phyloP scores from a whole-genome alignment of 768 basidiomycete species.

The Auriscalpium orientale region DNA sequence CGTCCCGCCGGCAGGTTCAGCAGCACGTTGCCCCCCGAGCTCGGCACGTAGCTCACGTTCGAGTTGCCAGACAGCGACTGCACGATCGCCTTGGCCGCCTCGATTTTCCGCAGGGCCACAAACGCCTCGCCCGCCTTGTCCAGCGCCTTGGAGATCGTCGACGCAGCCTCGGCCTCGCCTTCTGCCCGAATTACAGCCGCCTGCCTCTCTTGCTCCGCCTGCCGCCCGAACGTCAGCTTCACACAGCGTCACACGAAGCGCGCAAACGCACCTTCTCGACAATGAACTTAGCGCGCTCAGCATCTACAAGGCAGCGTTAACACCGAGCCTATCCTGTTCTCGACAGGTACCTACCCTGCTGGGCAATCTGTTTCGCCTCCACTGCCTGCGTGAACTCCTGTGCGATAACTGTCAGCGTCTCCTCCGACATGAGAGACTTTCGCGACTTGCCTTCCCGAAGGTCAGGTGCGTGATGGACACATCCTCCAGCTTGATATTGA shows the following conservation, averaged over 20 bases:
- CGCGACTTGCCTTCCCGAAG: constrained; percentile 64
- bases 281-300: constrained; percentile 97
- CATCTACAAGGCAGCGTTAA: constrained; percentile 45
- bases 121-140: constrained; percentile 95
- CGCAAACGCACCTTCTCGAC: constrained; percentile 78
- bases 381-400: constrained; percentile 97
- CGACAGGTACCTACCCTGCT: constrained; percentile 61
- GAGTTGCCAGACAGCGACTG: constrained; percentile 69
- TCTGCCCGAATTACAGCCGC: constrained; percentile 97
- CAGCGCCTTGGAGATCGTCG: constrained; percentile 84
- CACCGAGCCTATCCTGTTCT: background rate
- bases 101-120: constrained; percentile 90
- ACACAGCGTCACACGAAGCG: background rate
- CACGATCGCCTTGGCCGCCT: constrained; percentile 96
- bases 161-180: constrained; percentile 96
- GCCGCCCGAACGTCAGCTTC: constrained; percentile 5
- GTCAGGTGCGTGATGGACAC: constrained; percentile 93
- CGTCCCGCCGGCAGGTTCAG: constrained; percentile 69
- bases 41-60: constrained; percentile 88
- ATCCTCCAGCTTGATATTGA: constrained; percentile 92
- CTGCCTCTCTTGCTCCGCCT: constrained; percentile 99
- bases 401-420: constrained; percentile 3
- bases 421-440: background rate
- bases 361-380: constrained; percentile 98
- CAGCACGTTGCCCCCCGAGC: constrained; percentile 70